phyloP scores from a whole-genome alignment of 106 monocot genomes.

The Hemerocallis citrina region DNA sequence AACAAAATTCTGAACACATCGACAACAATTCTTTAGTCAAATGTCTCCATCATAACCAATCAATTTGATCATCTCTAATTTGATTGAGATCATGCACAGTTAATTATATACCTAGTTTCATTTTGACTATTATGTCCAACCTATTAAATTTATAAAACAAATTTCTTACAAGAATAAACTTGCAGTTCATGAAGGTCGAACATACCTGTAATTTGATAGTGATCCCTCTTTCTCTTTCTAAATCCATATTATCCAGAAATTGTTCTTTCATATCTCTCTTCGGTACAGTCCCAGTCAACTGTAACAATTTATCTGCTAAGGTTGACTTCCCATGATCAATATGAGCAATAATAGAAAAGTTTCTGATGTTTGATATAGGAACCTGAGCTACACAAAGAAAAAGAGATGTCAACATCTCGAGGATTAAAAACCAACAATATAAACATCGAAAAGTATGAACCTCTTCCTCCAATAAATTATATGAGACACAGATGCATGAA shows the following conservation, averaged over 20 bases:
- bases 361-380: slow-evolving; percentile 89
- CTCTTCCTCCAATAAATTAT: too few species aligned
- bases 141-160: background rate
- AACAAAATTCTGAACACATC: too few species aligned
- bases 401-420: background rate
- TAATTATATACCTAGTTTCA: background rate
- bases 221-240: slow-evolving; percentile 96
- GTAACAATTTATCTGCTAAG: slow-evolving; percentile 84
- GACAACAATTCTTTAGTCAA: too few species aligned
- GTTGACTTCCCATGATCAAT: slow-evolving; percentile 99
- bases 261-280: slow-evolving; percentile 99
- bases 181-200: background rate
- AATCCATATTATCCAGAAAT: slow-evolving; percentile 96
- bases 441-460: background rate
- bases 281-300: slow-evolving; percentile 87
- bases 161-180: background rate
- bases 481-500: too few species aligned
- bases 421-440: background rate
- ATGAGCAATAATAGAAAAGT: slow-evolving; percentile 94
- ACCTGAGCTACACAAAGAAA: slow-evolving; percentile 38
- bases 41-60: background rate
- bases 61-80: background rate
- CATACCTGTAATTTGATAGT: slow-evolving; percentile 94
- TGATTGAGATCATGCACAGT: background rate
- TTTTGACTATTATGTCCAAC: background rate